A percentile compares a stretch with the other conserved stretches of the same genome.
phyloP scores from a whole-genome alignment of 176 grass and related monocot genomes.

The Neostapfia colusana region DNA sequence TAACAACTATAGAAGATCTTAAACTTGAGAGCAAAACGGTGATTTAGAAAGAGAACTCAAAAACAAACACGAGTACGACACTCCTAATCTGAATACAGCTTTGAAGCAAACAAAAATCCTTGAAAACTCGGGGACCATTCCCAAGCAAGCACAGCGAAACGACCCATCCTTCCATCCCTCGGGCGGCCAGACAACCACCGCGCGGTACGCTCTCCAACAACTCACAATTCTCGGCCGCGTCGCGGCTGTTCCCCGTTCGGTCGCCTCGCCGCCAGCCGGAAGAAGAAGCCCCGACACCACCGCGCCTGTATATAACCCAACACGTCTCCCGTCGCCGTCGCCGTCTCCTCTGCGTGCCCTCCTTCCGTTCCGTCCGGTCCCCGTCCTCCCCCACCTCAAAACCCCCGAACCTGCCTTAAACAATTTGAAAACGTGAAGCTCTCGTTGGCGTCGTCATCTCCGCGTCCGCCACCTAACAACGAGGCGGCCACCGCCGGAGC shows the following conservation, averaged over 20 bases:
- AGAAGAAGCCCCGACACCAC: not conserved
- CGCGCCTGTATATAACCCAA: constrained; percentile 23
- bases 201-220: not conserved
- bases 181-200: not conserved
- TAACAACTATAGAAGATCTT: too few relatives aligned
- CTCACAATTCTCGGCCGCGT: not conserved
- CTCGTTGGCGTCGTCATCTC: constrained; percentile 25
- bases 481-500: not conserved
- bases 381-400: not conserved
- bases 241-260: not conserved
- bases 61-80: too few relatives aligned
- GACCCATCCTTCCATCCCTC: not conserved
- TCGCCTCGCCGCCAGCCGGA: not conserved
- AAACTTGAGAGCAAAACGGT: too few relatives aligned
- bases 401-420: constrained; percentile 26
- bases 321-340: not conserved
- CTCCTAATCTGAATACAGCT: too few relatives aligned
- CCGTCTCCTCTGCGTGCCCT: not conserved
- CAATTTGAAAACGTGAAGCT: constrained; percentile 39
- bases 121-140: not conserved
- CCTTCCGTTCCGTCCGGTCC: not conserved
- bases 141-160: not conserved
- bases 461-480: constrained; percentile 3
- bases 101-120: not conserved
- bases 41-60: too few relatives aligned